Percentiles rank a stretch among this genome's conserved stretches.
Evolutionary conservation across 805 yeast species (phyloP).

Genomic region (Candida awuae): DNA sequence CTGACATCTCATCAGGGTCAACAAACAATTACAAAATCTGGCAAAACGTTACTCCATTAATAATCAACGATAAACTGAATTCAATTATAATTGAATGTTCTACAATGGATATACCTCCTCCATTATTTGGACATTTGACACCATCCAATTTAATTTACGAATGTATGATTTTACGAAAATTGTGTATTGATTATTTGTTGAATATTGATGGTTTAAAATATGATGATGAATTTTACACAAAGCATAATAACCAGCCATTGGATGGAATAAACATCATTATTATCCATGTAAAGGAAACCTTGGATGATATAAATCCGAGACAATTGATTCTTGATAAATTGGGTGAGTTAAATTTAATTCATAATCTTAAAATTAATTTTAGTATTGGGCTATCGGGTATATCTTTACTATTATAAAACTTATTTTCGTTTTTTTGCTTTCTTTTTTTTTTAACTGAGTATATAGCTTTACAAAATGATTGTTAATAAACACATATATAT

Average conservation of each 20-base stretch:
- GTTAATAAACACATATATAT: slow-evolving; percentile 9
- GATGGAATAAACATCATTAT: slow-evolving; percentile 40
- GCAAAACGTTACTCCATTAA: slow-evolving; percentile 42
- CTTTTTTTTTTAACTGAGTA: background rate
- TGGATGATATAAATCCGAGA: slow-evolving; percentile 46
- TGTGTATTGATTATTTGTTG: slow-evolving; percentile 17
- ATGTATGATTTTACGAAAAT: slow-evolving; percentile 29
- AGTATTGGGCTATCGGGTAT: slow-evolving; percentile 51
- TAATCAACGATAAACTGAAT: slow-evolving; percentile 34
- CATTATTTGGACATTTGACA: slow-evolving; percentile 73
- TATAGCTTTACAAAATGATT: background rate
- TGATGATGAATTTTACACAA: slow-evolving; percentile 13
- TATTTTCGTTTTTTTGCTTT: background rate
- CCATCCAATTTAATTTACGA: slow-evolving; percentile 59
- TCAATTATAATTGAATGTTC: slow-evolving; percentile 78
- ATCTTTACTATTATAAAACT: slow-evolving; percentile 27
- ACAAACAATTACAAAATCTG: slow-evolving; percentile 42
- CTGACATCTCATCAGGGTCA: slow-evolving; percentile 42
- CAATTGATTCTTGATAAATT: slow-evolving; percentile 42
- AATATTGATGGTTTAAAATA: background rate
- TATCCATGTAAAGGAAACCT: slow-evolving; percentile 44
- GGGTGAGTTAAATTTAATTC: slow-evolving; percentile 29
- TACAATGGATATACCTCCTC: slow-evolving; percentile 37
- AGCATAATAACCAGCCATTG: slow-evolving; percentile 29
- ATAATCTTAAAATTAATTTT: slow-evolving; percentile 37